Evolutionary conservation across 495 filamentous ascomycete genomes (phyloP).

Genomic region (Glutinoglossum americanum): DNA sequence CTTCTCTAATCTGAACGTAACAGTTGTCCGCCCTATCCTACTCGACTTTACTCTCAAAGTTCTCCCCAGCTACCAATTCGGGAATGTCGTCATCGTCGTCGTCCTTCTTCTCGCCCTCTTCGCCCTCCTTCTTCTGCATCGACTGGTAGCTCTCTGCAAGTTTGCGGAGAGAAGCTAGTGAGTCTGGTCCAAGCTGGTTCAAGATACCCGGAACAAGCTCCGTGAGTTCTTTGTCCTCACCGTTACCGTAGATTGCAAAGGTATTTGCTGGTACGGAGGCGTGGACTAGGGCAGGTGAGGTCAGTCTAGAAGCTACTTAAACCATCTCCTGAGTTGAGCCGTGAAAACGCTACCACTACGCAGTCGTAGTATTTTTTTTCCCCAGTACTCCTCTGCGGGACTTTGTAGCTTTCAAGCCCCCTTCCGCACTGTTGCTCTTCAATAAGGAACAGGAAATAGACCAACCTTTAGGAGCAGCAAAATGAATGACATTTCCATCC

Average conservation of each 20-base stretch:
- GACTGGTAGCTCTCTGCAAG: slow-evolving; percentile 98
- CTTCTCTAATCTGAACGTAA: background rate
- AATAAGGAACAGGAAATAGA: background rate
- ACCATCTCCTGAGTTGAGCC: background rate
- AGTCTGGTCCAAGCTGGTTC: slow-evolving; percentile 96
- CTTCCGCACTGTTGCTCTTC: background rate
- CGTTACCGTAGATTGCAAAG: slow-evolving; percentile 96
- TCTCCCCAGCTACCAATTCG: slow-evolving; percentile 85
- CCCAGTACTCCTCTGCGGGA: background rate
- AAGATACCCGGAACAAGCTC: slow-evolving; percentile 98
- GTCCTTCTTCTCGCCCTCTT: slow-evolving; percentile 47
- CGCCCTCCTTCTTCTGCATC: slow-evolving; percentile 86
- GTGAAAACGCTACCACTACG: background rate
- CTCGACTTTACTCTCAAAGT: slow-evolving; percentile 91
- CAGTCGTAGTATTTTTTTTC: background rate
- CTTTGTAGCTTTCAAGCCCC: background rate
- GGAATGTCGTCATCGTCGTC: slow-evolving; percentile 79
- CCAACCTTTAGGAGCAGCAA: slow-evolving; percentile 82
- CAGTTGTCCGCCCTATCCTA: slow-evolving; percentile 20
- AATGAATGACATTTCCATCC: slow-evolving; percentile 99
- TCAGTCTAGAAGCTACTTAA: background rate
- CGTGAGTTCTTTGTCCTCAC: slow-evolving; percentile 98
- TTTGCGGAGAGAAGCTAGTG: slow-evolving; percentile 92
- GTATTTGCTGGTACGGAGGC: slow-evolving; percentile 91
- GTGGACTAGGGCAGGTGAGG: slow-evolving; percentile 41